Conservation (phyloP, 345 rosid genomes). For the Eucalyptus melliodora region DNA sequence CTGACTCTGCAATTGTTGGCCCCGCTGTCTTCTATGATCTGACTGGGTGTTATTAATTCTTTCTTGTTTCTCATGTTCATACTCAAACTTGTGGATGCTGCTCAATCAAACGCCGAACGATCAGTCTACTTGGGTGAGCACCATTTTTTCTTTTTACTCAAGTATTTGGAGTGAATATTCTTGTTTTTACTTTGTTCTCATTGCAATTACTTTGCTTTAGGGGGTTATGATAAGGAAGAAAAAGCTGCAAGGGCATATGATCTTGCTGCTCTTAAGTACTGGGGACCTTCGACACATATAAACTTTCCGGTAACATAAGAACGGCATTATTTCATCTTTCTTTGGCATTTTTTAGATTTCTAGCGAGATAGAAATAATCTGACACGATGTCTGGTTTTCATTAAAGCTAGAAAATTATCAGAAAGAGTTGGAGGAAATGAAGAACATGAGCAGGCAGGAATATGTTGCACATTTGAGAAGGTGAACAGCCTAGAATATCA, state of each 20-base stretch:
- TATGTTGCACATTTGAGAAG: conserved; percentile 73
- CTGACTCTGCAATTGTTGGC: conserved; percentile 2
- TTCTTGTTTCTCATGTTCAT: conserved; percentile 9
- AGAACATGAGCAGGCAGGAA: conserved; percentile 75
- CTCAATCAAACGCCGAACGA: conserved; percentile 5
- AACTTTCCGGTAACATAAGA: conserved; percentile 40
- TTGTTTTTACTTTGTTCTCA: not conserved
- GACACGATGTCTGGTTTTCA: not conserved
- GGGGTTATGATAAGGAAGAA: conserved; percentile 87
- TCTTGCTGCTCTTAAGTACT: conserved; percentile 79
- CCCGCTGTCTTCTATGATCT: conserved; percentile 5
- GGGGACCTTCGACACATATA: conserved; percentile 76
- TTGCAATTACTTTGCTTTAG: conserved; percentile 4
- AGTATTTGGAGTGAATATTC: not conserved
- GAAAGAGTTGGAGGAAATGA: conserved; percentile 57
- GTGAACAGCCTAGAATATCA: not conserved
- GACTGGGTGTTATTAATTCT: conserved; percentile 4
- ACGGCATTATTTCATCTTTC: not conserved
- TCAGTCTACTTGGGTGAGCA: conserved; percentile 71
- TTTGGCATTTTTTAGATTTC: not conserved
- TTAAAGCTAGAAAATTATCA: conserved; percentile 56
- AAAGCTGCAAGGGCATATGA: conserved; percentile 82
- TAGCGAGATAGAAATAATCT: not conserved
- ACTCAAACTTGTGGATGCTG: conserved; percentile 13
- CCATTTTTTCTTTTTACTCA: not conserved